These are phyloP conservation scores for Trichoderma orchidacearum DNA, from an alignment of 495 filamentous ascomycete species.

Conservation along the genomic window DNA sequence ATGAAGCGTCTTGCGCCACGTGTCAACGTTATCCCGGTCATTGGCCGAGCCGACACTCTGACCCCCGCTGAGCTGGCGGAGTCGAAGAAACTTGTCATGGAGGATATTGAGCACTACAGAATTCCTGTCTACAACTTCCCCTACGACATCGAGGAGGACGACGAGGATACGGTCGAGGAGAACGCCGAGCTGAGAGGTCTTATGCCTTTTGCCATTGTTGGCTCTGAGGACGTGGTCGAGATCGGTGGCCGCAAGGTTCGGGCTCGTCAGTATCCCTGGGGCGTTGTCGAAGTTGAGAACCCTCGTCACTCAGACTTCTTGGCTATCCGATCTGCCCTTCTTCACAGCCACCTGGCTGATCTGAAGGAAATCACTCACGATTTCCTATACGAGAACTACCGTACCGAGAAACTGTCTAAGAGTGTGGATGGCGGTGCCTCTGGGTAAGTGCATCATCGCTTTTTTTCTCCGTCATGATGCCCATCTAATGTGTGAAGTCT, in stretches of 20 bases:
- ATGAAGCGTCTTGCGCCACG: conserved; percentile 98
- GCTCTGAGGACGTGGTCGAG: conserved; percentile 88
- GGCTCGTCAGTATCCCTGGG: conserved; percentile 97
- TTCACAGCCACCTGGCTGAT: conserved; percentile 95
- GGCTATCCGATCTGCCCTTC: conserved; percentile 86
- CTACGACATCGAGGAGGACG: conserved; percentile 98
- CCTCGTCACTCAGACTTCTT: conserved; percentile 97
- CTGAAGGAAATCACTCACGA: conserved; percentile 99
- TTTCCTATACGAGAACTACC: conserved; percentile 99
- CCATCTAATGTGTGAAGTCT: conserved; percentile 22
- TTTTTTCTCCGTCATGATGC: not conserved
- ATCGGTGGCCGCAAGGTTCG: conserved; percentile 83
- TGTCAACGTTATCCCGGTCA: conserved; percentile 97
- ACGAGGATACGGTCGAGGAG: conserved; percentile 98
- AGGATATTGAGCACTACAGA: conserved; percentile 99
- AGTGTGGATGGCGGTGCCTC: conserved; percentile 83
- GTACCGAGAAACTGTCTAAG: conserved; percentile 99
- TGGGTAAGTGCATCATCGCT: conserved; percentile 48
- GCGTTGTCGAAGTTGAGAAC: conserved; percentile 97
- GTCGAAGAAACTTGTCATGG: conserved; percentile 99
- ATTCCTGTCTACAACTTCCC: conserved; percentile 99
- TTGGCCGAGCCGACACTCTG: conserved; percentile 94
- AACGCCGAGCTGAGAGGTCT: conserved; percentile 92
- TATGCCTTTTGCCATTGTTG: conserved; percentile 98
- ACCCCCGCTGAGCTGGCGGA: conserved; percentile 94